Conservation (phyloP, 495 filamentous ascomycete species). For the Tuber magnatum region DNA sequence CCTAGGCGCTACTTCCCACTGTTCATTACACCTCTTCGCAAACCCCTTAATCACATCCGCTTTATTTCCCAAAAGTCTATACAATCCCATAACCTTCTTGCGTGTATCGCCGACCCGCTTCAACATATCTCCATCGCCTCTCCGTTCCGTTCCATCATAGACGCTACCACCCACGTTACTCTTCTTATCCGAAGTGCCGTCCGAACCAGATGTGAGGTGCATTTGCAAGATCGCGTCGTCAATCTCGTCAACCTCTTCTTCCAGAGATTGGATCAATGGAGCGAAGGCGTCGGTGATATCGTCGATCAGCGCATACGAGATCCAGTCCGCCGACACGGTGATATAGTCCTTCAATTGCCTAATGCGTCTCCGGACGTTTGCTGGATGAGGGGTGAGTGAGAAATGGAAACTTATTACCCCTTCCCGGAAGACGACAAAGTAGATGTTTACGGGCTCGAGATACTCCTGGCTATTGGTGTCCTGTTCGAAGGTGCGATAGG, state of each 20-base stretch:
- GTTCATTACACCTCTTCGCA: slow-evolving; percentile 94
- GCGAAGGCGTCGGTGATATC: slow-evolving; percentile 96
- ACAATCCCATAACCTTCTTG: slow-evolving; percentile 88
- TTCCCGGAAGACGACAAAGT: slow-evolving; percentile 93
- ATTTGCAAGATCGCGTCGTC: slow-evolving; percentile 80
- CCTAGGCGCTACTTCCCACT: slow-evolving; percentile 85
- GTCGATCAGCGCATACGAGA: slow-evolving; percentile 97
- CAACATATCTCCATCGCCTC: slow-evolving; percentile 53
- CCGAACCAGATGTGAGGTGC: slow-evolving; percentile 31
- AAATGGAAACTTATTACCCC: slow-evolving; percentile 86
- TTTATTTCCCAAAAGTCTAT: slow-evolving; percentile 89
- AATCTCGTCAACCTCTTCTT: slow-evolving; percentile 80
- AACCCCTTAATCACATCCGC: slow-evolving; percentile 96
- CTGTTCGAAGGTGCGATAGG: slow-evolving; percentile 85
- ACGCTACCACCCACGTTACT: slow-evolving; percentile 45
- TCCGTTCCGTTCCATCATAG: slow-evolving; percentile 41
- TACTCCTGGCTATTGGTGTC: slow-evolving; percentile 70
- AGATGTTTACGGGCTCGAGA: slow-evolving; percentile 87
- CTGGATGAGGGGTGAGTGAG: slow-evolving; percentile 69
- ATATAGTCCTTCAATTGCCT: slow-evolving; percentile 89
- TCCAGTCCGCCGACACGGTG: slow-evolving; percentile 89
- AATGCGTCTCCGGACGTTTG: slow-evolving; percentile 84
- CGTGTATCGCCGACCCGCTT: slow-evolving; percentile 81
- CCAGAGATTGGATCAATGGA: slow-evolving; percentile 76
- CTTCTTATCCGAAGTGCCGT: slow-evolving; percentile 28